Base-by-base conservation (phyloP, 1,139 yeast species). In the Scheffersomyces segobiensis region DNA sequence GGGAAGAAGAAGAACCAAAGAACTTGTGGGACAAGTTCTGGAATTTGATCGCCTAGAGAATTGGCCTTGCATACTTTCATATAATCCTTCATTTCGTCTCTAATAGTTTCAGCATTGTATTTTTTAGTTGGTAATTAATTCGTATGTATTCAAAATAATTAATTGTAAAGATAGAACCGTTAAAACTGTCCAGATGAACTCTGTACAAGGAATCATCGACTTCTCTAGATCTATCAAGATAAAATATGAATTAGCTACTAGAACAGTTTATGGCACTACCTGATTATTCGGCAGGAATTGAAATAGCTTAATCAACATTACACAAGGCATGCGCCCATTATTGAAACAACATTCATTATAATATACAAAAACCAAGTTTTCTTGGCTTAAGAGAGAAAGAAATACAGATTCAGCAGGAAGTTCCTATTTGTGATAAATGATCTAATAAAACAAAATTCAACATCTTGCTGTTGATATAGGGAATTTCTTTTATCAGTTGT, bases 11-110 rank as follows among this genome's bases (percentile, higher is more conserved):
- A 3, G 78, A 52, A n/a, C 87, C 87, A 55, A 79, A 71, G 60
- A 82, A 77, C 58, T 55, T 81, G 19, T 83, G 88, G 87, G 85
- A 80, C 56, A 85, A 83, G 69, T 73, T 85, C 68, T 85, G 88
- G 87, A 73, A 56, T 39, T 56, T 63, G 61, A 52, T 65, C 54
- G 52, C 64, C 21, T 48, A 48, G 8, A 24, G 7, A 19, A 48
- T 24, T 56, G 50, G 50, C 24, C 12, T 24, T 22, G 32, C 21
- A 18, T 22, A 46, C 22, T 22, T 47, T 48, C 26, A 53, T 46
- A 47, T 14, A 12, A 49, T 24, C 20, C 5, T 48, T 17, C 46
- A 50, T 8, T 50, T 50, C 42, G 42, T 2, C 17, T 32, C 42
- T 32, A 32, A 32, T 32, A 32, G 4, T 32, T 32, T 32, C 42